Conservation (phyloP, 257 asterid genomes). For the Lycium ferocissimum region DNA sequence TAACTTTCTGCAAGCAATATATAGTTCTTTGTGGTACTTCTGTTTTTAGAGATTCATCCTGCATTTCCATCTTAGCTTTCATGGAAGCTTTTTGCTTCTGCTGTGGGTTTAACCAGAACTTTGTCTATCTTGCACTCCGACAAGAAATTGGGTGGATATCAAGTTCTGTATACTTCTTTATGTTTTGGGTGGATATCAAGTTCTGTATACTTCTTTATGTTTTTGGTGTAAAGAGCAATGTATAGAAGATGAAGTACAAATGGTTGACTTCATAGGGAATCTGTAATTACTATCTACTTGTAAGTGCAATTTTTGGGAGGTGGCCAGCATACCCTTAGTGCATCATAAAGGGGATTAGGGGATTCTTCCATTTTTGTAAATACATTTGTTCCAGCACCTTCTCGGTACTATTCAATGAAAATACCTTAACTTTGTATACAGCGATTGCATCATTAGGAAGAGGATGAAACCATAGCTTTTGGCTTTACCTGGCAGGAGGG, state of each 20-base stretch:
- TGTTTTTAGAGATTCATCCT: background rate
- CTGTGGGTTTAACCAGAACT: background rate
- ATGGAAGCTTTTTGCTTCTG: background rate
- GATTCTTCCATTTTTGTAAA: background rate
- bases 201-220: background rate
- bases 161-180: background rate
- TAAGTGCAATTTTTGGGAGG: no score
- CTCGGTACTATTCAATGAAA: background rate
- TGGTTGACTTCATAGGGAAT: no score
- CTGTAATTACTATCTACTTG: no score
- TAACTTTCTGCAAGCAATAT: conserved; percentile 27
- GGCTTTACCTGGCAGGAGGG: conserved; percentile 8
- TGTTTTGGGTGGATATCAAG: background rate
- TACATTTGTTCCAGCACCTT: background rate
- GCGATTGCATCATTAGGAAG: background rate
- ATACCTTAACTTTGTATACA: background rate
- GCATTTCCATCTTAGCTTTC: conserved; percentile 18
- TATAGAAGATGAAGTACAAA: no score
- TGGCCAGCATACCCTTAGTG: no score
- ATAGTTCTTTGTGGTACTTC: background rate
- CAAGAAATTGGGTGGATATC: background rate
- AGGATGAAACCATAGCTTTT: background rate
- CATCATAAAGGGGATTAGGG: background rate
- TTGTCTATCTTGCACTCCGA: background rate
- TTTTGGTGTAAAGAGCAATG: no score